Evolutionary conservation across 192 early-diverging fungal species (phyloP).

Genomic region (Lobosporangium transversale): DNA sequence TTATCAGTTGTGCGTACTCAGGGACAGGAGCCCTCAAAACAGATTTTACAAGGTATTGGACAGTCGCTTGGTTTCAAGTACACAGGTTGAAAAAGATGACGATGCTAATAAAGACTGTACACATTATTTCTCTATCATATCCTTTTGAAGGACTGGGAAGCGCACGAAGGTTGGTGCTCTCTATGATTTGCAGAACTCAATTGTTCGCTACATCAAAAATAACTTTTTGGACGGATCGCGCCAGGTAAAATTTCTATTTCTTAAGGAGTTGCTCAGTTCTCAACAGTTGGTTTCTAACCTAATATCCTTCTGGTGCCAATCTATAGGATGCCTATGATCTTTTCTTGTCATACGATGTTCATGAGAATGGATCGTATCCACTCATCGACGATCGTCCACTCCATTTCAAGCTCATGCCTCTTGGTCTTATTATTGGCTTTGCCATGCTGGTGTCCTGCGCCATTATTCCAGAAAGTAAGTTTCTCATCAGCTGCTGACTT

Average conservation of each 20-base stretch:
- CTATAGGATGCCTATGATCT: constrained; percentile 89
- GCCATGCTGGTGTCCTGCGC: constrained; percentile 22
- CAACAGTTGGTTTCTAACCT: too few relatives aligned
- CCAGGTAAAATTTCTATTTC: constrained; percentile 72
- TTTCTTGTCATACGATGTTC: constrained; percentile 70
- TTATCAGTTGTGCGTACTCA: constrained; percentile 87
- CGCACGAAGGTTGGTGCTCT: constrained; percentile 84
- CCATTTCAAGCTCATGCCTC: constrained; percentile 58
- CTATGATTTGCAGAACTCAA: constrained; percentile 82
- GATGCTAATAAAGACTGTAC: too few relatives aligned
- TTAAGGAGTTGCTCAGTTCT: too few relatives aligned
- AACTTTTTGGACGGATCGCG: constrained; percentile 94
- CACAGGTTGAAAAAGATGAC: too few relatives aligned
- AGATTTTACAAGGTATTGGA: constrained; percentile 93
- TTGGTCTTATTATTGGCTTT: constrained; percentile 20
- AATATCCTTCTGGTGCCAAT: too few relatives aligned
- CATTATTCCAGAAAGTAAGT: constrained; percentile 54
- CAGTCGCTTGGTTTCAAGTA: too few relatives aligned
- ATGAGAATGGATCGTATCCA: constrained; percentile 48
- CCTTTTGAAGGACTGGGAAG: constrained; percentile 76
- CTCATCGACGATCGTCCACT: constrained; percentile 62
- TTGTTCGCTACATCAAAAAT: constrained; percentile 89
- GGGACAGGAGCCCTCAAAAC: constrained; percentile 98
- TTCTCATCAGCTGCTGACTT: background rate
- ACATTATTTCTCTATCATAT: background rate